Base-by-base conservation (phyloP, 495 filamentous ascomycete species). In the Xylaria cubensis region DNA sequence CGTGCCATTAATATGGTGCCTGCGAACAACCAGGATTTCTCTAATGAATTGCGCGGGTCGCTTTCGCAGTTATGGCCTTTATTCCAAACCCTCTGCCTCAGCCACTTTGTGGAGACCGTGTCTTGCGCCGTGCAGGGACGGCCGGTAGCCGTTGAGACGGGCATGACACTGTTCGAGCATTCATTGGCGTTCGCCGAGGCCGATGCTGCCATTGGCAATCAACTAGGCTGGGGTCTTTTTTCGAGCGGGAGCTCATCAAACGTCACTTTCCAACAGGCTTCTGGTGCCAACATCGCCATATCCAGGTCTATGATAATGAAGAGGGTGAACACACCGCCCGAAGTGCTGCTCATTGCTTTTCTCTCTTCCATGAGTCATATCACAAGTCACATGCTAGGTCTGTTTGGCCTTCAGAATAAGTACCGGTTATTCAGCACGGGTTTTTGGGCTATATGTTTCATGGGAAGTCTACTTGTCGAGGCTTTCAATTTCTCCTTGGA, bases 91-190 rank as follows among this genome's bases (percentile, higher is more conserved):
- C 84, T 98, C 13, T 96, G 94, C 69, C 76, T 96, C 2, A 92
- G 93, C 74, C 94, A 97, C 75, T 96, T 98, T 75, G 80, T 97
- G 34, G 96, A 98, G 77, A 94, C 92, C 0, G 84, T 98, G 26
- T 89, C 91, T 7, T 95, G 93, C 79, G 92, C 95, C 5, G 84
- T 98, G n/a, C 94, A 97, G 74, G 94, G 95, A n/a, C 88, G 92
- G 13, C 85, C 86, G 4, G 86, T 92, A 7, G 88, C 91, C 71
- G 90, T 94, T 0, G 96, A 98, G 82, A 96, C 94, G 0, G 94
- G 95, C 7, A 98, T 98, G 93, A 97, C 95, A 0, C 88, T 98
- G 24, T 96, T 99, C 77, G 96, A 99, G 74, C 94, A 97, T 77
- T 98, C 96, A 0, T 84, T 99, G 17, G 96, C 96, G 0, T 99